These are phyloP conservation scores for Cercophora samala DNA, from an alignment of 495 filamentous ascomycete species.

Conservation along the genomic window DNA sequence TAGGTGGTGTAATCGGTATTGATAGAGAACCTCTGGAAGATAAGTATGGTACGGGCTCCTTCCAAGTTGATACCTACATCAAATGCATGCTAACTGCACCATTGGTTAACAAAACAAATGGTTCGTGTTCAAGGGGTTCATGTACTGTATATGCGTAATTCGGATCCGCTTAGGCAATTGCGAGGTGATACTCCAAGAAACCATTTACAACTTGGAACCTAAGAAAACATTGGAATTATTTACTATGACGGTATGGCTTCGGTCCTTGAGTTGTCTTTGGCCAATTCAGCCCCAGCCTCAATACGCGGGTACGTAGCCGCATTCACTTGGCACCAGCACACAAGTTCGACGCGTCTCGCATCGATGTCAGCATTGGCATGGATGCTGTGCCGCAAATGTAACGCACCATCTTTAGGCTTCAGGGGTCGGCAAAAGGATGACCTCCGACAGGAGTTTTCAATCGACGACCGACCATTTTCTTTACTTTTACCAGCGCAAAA, in stretches of 20 bases:
- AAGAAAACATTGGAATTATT: too few relatives aligned
- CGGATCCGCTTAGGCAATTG: too few relatives aligned
- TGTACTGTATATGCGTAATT: too few relatives aligned
- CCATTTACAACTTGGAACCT: too few relatives aligned
- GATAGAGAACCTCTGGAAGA: too few relatives aligned
- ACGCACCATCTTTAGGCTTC: background rate
- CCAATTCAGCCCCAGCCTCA: background rate
- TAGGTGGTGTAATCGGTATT: too few relatives aligned
- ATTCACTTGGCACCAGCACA: background rate
- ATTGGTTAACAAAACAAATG: too few relatives aligned
- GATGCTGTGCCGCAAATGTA: background rate
- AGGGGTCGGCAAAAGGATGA: background rate
- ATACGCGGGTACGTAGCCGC: background rate
- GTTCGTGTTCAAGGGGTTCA: too few relatives aligned
- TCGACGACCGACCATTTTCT: background rate
- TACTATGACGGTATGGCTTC: background rate
- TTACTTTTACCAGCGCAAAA: background rate
- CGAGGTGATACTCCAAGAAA: too few relatives aligned
- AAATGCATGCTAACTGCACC: too few relatives aligned
- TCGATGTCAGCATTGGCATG: background rate
- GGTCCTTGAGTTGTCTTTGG: background rate
- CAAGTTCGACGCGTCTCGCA: background rate
- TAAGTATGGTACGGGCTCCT: too few relatives aligned
- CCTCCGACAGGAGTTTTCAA: background rate
- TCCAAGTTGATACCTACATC: too few relatives aligned